Evolutionary conservation across 2,329 filamentous ascomycete genomes (phyloP), one percentile per base, ranked within the genome.

Genomic region (Stagonosporopsis cucurbitacearum): DNA sequence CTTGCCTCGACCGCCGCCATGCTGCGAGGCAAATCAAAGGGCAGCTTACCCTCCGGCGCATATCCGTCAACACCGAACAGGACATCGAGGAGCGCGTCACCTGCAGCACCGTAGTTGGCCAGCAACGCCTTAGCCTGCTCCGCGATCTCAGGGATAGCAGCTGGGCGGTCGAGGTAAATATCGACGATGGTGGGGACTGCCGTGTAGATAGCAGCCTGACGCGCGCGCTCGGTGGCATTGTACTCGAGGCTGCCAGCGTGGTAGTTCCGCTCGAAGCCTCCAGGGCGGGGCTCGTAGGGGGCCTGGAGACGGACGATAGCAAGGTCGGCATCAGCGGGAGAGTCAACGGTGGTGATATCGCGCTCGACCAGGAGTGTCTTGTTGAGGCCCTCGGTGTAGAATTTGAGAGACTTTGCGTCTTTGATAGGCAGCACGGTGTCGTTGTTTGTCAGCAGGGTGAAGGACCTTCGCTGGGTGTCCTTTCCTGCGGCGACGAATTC

Each of bases 11-110:
- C 80, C 1, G 80, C 80, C 40, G 68, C 72, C 59, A 76, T 74
- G 6, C 77, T 80, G 11, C 76, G 62, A 0, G 81, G 80, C 30
- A 83, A 50, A 62, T 83, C 80, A 63, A 81, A 81, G 0, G 80
- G 80, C 54, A 82, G 56, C 64, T 70, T 76, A 0, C 80, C 80
- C 51, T 75, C 62, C 0, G 80, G 80, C 12, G 64, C 62, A 7
- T 69, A 72, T 1, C 67, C 70, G 35, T 74, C 67, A 7, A 71
- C 59, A 0, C 71, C 72, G 50, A 81, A 77, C 1, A 80, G 56
- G 0, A 81, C 69, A 53, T 81, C 79, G 4, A 82, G 58, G 51
- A 81, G 79, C 0, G 79, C 79, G 0, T 79, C 74, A 0, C 68
- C 64, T 15, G 73, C 70, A 30, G 74, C 76, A 0, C 79, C 79